Conservation (phyloP, 2,329 filamentous ascomycete species). For the Claviceps fusiformis region DNA sequence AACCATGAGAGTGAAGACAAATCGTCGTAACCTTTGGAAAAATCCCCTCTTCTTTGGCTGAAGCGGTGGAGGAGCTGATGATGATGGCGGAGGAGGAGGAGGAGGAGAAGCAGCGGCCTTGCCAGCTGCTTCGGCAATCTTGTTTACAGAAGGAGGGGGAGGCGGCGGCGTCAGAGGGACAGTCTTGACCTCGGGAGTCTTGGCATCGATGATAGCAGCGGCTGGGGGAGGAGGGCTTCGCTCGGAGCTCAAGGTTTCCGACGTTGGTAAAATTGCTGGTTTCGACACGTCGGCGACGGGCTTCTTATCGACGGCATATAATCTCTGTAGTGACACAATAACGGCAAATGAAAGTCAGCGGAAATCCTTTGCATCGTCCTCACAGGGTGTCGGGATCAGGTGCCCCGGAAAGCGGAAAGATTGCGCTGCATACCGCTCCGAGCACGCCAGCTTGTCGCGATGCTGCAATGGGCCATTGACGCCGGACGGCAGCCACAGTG, state of each 20-base stretch:
- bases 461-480: constrained; percentile 41
- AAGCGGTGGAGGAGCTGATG: constrained; percentile 8
- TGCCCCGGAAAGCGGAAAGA: neutral
- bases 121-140: neutral
- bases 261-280: constrained; percentile 38
- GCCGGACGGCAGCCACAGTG: constrained; percentile 35
- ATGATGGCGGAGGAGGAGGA: constrained; percentile 12
- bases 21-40: constrained; percentile 60
- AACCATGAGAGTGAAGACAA: constrained; percentile 63
- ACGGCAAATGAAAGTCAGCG: neutral
- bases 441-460: constrained; percentile 20
- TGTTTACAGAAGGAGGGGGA: constrained; percentile 3
- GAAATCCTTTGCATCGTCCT: neutral
- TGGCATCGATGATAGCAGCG: constrained; percentile 16
- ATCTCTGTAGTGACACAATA: constrained; percentile 29
- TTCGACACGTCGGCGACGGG: constrained; percentile 33
- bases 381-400: too few species aligned
- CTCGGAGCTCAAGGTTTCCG: constrained; percentile 37
- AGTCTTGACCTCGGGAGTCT: constrained; percentile 14
- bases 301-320: constrained; percentile 42
- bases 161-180: constrained; percentile 18
- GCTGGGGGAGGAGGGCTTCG: constrained; percentile 26
- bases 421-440: constrained; percentile 16
- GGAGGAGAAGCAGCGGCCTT: constrained; percentile 14
- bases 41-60: constrained; percentile 46